Evolutionary conservation across 176 grass and related monocot genomes (phyloP).

Genomic region (sorghum (Sorghum bicolor)): Sorghum_bicolor_NCBIv3 NC_012870.2:78664001-78664500

Average conservation of each 20-base stretch:
- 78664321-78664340: constrained; percentile 75
- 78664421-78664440: constrained; percentile 63
- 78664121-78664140: background rate
- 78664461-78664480: constrained; percentile 69
- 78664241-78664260: constrained; percentile 3
- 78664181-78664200: background rate
- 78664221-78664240: background rate
- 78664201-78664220: constrained; percentile 24
- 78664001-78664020: background rate
- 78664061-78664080: background rate
- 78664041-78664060: background rate
- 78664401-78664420: constrained; percentile 84
- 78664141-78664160: background rate
- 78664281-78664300: constrained; percentile 1
- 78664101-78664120: no score
- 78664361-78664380: constrained; percentile 42
- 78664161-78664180: background rate
- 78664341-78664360: constrained; percentile 64
- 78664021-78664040: background rate
- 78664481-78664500: constrained; percentile 5
- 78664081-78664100: background rate
- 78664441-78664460: constrained; percentile 76
- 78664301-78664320: constrained; percentile 42
- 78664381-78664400: constrained; percentile 57
- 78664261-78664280: background rate